Conservation (phyloP, 2,329 filamentous ascomycete genomes). For the Botrytis hyacinthi region DNA sequence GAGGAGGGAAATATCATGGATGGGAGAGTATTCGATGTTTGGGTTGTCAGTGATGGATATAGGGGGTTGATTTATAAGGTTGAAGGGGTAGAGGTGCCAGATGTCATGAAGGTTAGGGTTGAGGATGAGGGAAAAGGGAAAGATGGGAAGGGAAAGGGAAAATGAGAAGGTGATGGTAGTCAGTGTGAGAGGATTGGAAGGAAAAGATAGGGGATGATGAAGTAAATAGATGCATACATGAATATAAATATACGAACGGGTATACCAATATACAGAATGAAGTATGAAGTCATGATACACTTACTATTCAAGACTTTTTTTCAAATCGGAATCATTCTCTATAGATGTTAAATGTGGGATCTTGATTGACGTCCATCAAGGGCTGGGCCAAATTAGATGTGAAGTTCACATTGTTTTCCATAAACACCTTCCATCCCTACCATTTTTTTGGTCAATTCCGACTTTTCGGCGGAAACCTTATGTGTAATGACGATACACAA, state of each 20-base stretch:
- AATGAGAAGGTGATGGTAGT: background rate
- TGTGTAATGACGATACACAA: background rate
- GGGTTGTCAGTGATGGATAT: constrained; percentile 85
- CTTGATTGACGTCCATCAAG: background rate
- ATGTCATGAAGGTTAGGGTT: constrained; percentile 31
- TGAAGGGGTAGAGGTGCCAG: constrained; percentile 36
- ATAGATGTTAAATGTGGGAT: background rate
- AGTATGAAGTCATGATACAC: background rate
- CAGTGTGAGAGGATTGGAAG: background rate
- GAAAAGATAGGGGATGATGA: background rate
- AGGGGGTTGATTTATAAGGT: constrained; percentile 60
- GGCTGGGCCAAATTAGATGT: background rate
- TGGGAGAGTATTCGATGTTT: constrained; percentile 65
- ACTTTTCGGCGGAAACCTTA: background rate
- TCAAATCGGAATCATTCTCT: no score
- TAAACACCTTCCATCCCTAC: background rate
- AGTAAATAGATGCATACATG: background rate
- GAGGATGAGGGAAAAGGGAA: constrained; percentile 19
- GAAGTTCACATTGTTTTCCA: background rate
- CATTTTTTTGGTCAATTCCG: background rate
- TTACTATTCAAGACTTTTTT: no score
- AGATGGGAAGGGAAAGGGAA: constrained; percentile 29
- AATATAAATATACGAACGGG: background rate
- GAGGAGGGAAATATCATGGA: constrained; percentile 34
- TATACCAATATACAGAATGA: background rate